A percentile compares a stretch with the other conserved stretches of the same genome.
Evolutionary conservation across 1,139 yeast species (phyloP).

Genomic region (Kodamaea sp.): DNA sequence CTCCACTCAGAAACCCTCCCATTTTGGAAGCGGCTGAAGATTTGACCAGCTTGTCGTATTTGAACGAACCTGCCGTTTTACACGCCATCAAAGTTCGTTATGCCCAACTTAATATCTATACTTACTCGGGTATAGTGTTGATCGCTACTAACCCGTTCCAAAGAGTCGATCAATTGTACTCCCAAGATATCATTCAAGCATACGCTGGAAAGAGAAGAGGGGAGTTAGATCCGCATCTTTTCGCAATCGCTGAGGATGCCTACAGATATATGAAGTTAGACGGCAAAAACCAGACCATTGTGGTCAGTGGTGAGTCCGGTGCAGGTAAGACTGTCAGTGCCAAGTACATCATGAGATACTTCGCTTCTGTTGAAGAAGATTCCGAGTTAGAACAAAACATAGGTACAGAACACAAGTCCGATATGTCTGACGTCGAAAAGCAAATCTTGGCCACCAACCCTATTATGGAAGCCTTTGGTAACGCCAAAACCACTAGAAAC

Average conservation of each 20-base stretch:
- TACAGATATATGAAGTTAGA: conserved; percentile 91
- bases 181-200: conserved; percentile 89
- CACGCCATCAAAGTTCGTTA: conserved; percentile 92
- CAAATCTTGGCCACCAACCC: conserved; percentile 97
- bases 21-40: conserved; percentile 93
- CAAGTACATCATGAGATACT: conserved; percentile 94
- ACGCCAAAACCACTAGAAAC: conserved; percentile 95
- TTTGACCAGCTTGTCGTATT: conserved; percentile 84
- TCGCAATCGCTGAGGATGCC: conserved; percentile 99
- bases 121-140: conserved; percentile 95
- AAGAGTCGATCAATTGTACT: conserved; percentile 84
- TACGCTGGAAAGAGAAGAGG: conserved; percentile 93
- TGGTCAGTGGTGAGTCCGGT: conserved; percentile 97
- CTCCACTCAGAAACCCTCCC: conserved; percentile 91
- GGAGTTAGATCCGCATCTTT: conserved; percentile 93
- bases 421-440: conserved; percentile 89
- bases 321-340: conserved; percentile 99
- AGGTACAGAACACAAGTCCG: conserved; percentile 54
- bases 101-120: conserved; percentile 85
- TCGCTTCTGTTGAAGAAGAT: conserved; percentile 87
- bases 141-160: conserved; percentile 97
- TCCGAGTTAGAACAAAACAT: conserved; percentile 34
- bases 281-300: conserved; percentile 86
- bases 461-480: conserved; percentile 98
- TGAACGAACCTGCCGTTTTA: conserved; percentile 94